Evolutionary conservation across 192 early-diverging fungal genomes (phyloP), one percentile per base, ranked within the genome.

Genomic region (Mycoemilia scoparia): DNA sequence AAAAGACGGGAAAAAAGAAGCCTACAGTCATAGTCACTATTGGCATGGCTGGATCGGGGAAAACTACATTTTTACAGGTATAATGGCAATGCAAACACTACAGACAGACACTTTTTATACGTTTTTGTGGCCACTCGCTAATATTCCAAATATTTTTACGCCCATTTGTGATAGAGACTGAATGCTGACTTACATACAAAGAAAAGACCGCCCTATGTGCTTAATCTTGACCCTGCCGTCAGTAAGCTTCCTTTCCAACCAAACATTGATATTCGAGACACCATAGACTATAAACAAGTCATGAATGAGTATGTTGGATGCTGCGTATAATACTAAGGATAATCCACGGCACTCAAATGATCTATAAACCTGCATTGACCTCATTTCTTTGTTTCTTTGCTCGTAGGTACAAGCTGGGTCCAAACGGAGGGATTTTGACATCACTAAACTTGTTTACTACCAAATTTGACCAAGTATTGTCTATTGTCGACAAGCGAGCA

Each of bases 241-340:
- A 48, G 51, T 1, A 54, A 75, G 30, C 63, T 97, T 16, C 87
- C 87, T 6, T 97, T 82, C 52, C 70, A 74, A n/a, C 81, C 87
- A 26, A 90, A 97, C 52, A 88, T 97, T 38, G 92, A 97, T 51
- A 92, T 97, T 41, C 68, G 89, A 14, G 92, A 97, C 59, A 91
- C 89, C 3, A 79, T 97, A 16, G 86, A 97, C 66, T 97, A 93
- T 68, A 91, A 92, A 64, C 79, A 93, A 49, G 92, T 97, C 24
- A 97, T 97, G 92, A 79, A 82, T 43, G 86, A 93, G 76, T n/a
- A n/a, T n/a, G n/a, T n/a, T n/a, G n/a, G n/a, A n/a, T n/a, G n/a
- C n/a, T n/a, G n/a, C n/a, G n/a, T n/a, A n/a, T n/a, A 83, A 71
- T 2, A 31, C 5, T 17, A n/a, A 43, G 19, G 20, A 41, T 36